These are phyloP conservation scores for Kingdonia uniflora DNA, from an alignment of 164 flowering plant species.

Conservation along the genomic window DNA sequence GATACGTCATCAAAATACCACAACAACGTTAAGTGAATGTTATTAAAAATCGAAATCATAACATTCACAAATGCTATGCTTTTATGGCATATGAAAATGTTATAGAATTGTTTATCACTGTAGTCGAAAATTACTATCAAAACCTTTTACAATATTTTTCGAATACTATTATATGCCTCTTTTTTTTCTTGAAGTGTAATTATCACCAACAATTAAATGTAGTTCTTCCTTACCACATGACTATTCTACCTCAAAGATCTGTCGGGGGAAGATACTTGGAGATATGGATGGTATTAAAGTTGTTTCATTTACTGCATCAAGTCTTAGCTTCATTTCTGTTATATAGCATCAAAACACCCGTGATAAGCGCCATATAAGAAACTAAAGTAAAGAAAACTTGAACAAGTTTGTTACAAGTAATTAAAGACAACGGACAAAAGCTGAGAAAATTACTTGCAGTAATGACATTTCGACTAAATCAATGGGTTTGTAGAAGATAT, in stretches of 20 bases:
- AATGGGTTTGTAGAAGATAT: slow-evolving; percentile 12
- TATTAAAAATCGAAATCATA: too few relatives aligned
- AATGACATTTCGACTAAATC: slow-evolving; percentile 12
- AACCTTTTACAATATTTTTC: too few relatives aligned
- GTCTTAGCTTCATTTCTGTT: too few relatives aligned
- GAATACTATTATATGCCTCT: too few relatives aligned
- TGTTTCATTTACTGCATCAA: slow-evolving; percentile 13
- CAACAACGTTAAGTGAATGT: too few relatives aligned
- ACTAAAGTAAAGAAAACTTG: slow-evolving; percentile 12
- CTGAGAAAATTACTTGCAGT: slow-evolving; percentile 7
- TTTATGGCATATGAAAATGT: too few relatives aligned
- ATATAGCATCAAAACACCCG: slow-evolving; percentile 11
- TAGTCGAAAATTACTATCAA: too few relatives aligned
- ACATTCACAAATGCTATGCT: too few relatives aligned
- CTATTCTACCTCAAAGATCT: slow-evolving; percentile 13
- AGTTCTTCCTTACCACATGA: slow-evolving; percentile 9
- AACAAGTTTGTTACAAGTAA: slow-evolving; percentile 12
- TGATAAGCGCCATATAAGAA: slow-evolving; percentile 15
- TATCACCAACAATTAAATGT: slow-evolving; percentile 8
- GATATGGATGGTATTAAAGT: slow-evolving; percentile 16
- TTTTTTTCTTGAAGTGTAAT: too few relatives aligned
- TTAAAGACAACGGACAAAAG: slow-evolving; percentile 11
- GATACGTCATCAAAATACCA: too few relatives aligned
- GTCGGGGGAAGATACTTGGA: slow-evolving; percentile 8
- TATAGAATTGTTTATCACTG: too few relatives aligned